Conservation (phyloP, 73 alveolate species). For the Tetrahymena malaccensis region DNA sequence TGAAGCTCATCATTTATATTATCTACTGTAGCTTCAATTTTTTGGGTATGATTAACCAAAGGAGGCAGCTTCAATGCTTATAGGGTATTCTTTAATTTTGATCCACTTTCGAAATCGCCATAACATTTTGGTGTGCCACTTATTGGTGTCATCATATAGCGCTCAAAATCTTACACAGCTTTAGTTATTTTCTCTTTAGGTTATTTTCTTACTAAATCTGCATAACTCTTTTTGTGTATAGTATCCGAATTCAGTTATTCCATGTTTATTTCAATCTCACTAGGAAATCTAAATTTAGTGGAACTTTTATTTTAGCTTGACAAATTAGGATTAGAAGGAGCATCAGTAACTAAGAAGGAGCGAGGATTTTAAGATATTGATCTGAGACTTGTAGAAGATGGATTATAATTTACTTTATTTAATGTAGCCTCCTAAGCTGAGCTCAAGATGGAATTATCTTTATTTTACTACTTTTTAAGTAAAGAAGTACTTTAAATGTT, state of each 20-base stretch:
- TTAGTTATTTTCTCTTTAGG: not conserved
- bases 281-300: not conserved
- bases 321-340: not conserved
- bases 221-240: not conserved
- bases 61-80: not conserved
- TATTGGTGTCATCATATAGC: not conserved
- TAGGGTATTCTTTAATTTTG: not conserved
- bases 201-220: not conserved
- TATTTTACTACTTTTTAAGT: not conserved
- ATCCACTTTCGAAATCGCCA: not conserved
- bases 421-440: not conserved
- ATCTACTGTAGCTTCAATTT: not conserved
- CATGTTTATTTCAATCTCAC: not conserved
- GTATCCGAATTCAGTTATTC: not conserved
- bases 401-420: not conserved
- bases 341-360: not conserved
- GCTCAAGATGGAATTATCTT: not conserved
- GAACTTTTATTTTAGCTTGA: not conserved
- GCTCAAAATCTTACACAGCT: not conserved
- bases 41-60: not conserved
- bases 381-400: not conserved
- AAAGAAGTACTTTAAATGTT: not conserved
- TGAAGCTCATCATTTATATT: not conserved
- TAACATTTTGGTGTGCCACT: not conserved
- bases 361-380: not conserved